Evolutionary conservation across 2,329 filamentous ascomycete species (phyloP).

Genomic region (Parasarocladium wereldwijsianum): DNA sequence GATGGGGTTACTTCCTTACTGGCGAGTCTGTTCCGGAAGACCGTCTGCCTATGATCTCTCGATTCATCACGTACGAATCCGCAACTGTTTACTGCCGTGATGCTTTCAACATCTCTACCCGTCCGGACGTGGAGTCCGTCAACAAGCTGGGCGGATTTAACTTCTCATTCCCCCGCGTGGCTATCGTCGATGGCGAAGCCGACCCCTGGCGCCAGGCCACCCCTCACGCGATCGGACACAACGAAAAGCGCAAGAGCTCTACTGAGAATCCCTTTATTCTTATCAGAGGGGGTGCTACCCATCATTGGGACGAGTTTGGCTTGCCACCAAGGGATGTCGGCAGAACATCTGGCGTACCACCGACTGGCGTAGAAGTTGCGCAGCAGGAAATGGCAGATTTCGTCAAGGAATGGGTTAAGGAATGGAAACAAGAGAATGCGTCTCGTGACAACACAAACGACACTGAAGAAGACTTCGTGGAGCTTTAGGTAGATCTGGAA

Average conservation of each 20-base stretch:
- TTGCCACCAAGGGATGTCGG: constrained; percentile 3
- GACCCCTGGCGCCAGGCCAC: constrained; percentile 71
- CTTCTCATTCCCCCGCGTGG: constrained; percentile 61
- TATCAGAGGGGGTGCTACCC: constrained; percentile 11
- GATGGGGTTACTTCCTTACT: constrained; percentile 69
- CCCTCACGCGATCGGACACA: constrained; percentile 47
- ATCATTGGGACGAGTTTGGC: constrained; percentile 8
- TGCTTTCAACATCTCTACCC: constrained; percentile 53
- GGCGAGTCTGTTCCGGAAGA: constrained; percentile 52
- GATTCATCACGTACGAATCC: constrained; percentile 51
- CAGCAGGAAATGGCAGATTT: constrained; percentile 5
- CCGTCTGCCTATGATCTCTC: constrained; percentile 56
- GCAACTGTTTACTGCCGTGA: constrained; percentile 45
- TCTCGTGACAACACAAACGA: background rate
- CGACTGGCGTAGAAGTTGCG: constrained; percentile 4
- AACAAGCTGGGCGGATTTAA: constrained; percentile 65
- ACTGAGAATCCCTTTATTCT: constrained; percentile 6
- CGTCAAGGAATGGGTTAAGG: constrained; percentile 7
- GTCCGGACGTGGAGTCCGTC: constrained; percentile 48
- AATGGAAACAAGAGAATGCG: constrained; percentile 3
- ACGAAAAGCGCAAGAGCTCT: constrained; percentile 4
- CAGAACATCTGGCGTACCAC: constrained; percentile 4
- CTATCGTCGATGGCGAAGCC: constrained; percentile 59
- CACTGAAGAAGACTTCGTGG: background rate
- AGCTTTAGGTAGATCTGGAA: background rate